Evolutionary conservation across 805 yeast species (phyloP).

Genomic region (Wickerhamomyces queroliae): DNA sequence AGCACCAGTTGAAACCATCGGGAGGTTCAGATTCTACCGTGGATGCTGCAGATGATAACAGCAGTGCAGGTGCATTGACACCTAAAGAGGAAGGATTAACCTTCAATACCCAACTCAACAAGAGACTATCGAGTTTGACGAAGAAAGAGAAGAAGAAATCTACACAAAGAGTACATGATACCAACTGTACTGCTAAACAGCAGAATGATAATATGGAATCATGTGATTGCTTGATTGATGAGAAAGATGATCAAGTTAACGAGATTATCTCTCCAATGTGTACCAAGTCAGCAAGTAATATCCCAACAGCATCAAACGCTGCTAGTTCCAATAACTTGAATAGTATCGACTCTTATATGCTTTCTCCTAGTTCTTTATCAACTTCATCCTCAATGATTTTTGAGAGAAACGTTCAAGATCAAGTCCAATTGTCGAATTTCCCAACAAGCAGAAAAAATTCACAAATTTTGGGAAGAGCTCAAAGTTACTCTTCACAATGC

Average conservation of each 20-base stretch:
- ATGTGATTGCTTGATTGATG: constrained; percentile 1
- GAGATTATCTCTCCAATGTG: constrained; percentile 1
- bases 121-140: neutral
- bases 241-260: constrained; percentile 2
- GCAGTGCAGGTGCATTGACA: neutral
- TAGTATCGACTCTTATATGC: neutral
- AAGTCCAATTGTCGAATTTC: constrained; percentile 2
- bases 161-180: neutral
- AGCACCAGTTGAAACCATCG: neutral
- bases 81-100: neutral
- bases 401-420: constrained; percentile 16
- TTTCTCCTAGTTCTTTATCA: constrained; percentile 2
- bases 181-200: neutral
- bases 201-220: neutral
- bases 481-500: constrained; percentile 5
- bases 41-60: neutral
- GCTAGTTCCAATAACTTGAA: neutral
- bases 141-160: neutral
- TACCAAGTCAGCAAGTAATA: neutral
- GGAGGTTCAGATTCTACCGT: neutral
- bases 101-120: constrained; percentile 2
- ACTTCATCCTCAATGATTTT: constrained; percentile 10
- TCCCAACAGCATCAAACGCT: constrained; percentile 1
- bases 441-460: constrained; percentile 5
- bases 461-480: constrained; percentile 1